phyloP scores from a whole-genome alignment of 805 yeast species.

The Suhomyces kilbournensis region DNA sequence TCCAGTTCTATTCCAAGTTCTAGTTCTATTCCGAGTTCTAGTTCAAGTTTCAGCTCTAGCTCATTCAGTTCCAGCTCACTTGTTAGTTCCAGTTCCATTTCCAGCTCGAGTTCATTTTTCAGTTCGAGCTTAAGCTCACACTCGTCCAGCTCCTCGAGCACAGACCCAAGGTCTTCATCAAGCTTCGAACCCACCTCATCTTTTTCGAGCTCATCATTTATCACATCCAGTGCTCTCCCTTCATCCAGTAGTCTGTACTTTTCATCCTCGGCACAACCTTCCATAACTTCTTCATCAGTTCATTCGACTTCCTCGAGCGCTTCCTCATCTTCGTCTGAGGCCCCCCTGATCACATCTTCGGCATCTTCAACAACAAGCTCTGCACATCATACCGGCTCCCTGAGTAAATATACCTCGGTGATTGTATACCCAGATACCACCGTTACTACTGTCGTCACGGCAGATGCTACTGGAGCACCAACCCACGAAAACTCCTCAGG shows the following conservation, averaged over 20 bases:
- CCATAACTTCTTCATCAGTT: not conserved
- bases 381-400: slow-evolving; percentile 9
- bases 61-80: not conserved
- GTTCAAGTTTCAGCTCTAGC: slow-evolving; percentile 1
- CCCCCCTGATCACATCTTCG: slow-evolving; percentile 3
- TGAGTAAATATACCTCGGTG: slow-evolving; percentile 17
- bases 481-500: slow-evolving; percentile 9
- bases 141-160: not conserved
- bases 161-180: not conserved
- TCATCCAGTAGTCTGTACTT: slow-evolving; percentile 3
- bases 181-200: slow-evolving; percentile 2
- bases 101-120: slow-evolving; percentile 1
- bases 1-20: slow-evolving; percentile 1
- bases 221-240: not conserved
- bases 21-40: not conserved
- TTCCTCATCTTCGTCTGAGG: not conserved
- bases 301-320: slow-evolving; percentile 2
- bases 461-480: slow-evolving; percentile 26
- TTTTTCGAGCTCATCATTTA: slow-evolving; percentile 2
- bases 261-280: slow-evolving; percentile 2
- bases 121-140: not conserved
- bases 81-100: not conserved
- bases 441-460: slow-evolving; percentile 36
- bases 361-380: slow-evolving; percentile 1
- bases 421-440: slow-evolving; percentile 32